Evolutionary conservation across 345 rosid genomes (phyloP).

Genomic region (Gossypium sturtianum): DNA sequence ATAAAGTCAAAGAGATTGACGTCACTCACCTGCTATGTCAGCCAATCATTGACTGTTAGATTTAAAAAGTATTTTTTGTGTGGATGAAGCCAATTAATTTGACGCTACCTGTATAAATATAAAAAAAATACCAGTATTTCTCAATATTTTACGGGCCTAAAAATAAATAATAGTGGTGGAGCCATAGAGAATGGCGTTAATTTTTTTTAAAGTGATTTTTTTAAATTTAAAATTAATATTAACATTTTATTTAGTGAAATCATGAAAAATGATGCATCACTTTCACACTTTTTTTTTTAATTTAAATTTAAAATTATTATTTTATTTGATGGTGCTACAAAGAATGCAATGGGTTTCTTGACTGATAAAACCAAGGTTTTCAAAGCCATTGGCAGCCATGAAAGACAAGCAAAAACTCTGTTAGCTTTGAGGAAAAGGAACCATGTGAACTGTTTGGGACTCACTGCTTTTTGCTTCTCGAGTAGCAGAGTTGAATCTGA

Average conservation of each 20-base stretch:
- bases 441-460: not conserved
- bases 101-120: rapidly evolving
- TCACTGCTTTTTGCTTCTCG: not conserved
- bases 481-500: not conserved
- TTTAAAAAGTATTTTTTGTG: too few relatives aligned
- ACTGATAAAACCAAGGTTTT: not conserved
- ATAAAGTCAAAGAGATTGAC: rapidly evolving
- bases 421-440: not conserved
- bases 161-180: too few relatives aligned
- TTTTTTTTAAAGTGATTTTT: too few relatives aligned
- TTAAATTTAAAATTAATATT: too few relatives aligned
- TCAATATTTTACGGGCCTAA: too few relatives aligned
- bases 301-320: too few relatives aligned
- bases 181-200: rapidly evolving
- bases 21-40: rapidly evolving
- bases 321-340: too few relatives aligned
- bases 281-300: too few relatives aligned
- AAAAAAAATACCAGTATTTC: too few relatives aligned
- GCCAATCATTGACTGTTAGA: rapidly evolving
- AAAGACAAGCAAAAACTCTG: not conserved
- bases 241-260: too few relatives aligned
- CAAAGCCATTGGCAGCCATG: not conserved
- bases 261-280: too few relatives aligned
- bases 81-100: rapidly evolving
- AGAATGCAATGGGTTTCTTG: not conserved